A percentile compares a stretch with the other conserved stretches of the same genome.
Evolutionary conservation across 345 rosid genomes (phyloP).

Genomic region (Boechera stricta): DNA sequence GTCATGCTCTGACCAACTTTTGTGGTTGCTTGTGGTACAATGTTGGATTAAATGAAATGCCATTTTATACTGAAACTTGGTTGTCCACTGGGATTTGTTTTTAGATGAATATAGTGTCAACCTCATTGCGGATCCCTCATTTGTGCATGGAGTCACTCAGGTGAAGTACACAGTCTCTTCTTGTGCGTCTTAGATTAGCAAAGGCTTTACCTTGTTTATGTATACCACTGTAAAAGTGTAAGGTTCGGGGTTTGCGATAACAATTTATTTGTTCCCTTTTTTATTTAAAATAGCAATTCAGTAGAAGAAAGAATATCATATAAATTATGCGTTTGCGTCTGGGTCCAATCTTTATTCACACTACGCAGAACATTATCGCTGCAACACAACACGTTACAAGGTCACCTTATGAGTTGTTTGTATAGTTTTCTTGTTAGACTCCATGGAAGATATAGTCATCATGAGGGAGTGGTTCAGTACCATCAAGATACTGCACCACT

Average conservation of each 20-base stretch:
- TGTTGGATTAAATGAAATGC: conserved; percentile 1
- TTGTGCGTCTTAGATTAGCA: conserved; percentile 13
- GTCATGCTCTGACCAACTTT: neutral
- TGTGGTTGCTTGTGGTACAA: conserved; percentile 20
- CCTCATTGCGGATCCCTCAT: conserved; percentile 56
- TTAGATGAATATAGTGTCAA: conserved; percentile 67
- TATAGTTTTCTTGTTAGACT: neutral
- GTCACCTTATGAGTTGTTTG: neutral
- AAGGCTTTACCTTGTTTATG: neutral
- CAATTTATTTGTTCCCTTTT: neutral
- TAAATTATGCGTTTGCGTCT: neutral
- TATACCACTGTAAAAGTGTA: neutral
- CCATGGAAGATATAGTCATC: neutral
- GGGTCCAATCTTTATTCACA: conserved; percentile 12
- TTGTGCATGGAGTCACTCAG: conserved; percentile 50
- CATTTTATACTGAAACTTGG: conserved; percentile 29
- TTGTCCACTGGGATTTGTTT: conserved; percentile 47
- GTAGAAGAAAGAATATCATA: neutral
- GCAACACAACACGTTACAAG: neutral
- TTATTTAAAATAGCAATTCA: neutral
- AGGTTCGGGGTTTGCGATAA: neutral
- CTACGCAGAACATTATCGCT: neutral
- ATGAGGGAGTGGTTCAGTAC: conserved; percentile 13
- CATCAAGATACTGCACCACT: conserved; percentile 41
- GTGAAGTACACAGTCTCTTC: conserved; percentile 50